These are phyloP conservation scores for Cryphonectria radicalis DNA, from an alignment of 2,329 filamentous ascomycete genomes.

Conservation along the genomic window DNA sequence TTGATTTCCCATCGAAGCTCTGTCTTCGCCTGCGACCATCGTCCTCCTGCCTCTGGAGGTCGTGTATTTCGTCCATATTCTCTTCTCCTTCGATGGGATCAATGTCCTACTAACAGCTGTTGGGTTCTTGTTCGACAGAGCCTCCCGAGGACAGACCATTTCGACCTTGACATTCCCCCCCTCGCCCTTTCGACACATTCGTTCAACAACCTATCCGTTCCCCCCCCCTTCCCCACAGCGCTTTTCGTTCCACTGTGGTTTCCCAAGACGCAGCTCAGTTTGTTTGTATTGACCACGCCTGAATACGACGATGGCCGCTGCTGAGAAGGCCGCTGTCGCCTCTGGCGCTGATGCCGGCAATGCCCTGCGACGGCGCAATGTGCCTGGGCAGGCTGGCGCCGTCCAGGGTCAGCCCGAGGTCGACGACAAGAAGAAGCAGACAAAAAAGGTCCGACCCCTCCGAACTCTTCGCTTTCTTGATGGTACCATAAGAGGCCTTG, in stretches of 20 bases:
- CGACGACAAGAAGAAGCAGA: constrained; percentile 64
- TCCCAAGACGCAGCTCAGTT: background rate
- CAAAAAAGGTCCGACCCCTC: constrained; percentile 53
- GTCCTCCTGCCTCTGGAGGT: constrained; percentile 15
- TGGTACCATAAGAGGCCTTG: background rate
- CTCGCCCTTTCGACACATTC: constrained; percentile 11
- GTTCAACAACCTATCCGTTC: constrained; percentile 7
- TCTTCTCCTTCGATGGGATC: constrained; percentile 8
- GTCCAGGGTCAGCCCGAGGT: constrained; percentile 43
- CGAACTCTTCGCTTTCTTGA: background rate
- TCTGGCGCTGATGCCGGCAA: constrained; percentile 64
- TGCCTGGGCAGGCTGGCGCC: constrained; percentile 41
- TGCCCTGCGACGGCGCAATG: constrained; percentile 60
- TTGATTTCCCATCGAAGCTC: constrained; percentile 23
- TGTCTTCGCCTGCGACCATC: constrained; percentile 22
- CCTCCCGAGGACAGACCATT: constrained; percentile 18
- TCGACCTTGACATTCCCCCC: constrained; percentile 11
- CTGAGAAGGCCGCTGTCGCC: constrained; percentile 57
- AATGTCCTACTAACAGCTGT: constrained; percentile 21
- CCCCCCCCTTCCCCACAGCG: constrained; percentile 7
- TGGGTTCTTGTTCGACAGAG: constrained; percentile 21
- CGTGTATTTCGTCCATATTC: constrained; percentile 5
- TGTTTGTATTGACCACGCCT: background rate
- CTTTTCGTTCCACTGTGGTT: background rate
- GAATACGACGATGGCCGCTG: constrained; percentile 51